Conservation (phyloP, 2,329 filamentous ascomycete genomes). For the Venturia nashicola region DNA sequence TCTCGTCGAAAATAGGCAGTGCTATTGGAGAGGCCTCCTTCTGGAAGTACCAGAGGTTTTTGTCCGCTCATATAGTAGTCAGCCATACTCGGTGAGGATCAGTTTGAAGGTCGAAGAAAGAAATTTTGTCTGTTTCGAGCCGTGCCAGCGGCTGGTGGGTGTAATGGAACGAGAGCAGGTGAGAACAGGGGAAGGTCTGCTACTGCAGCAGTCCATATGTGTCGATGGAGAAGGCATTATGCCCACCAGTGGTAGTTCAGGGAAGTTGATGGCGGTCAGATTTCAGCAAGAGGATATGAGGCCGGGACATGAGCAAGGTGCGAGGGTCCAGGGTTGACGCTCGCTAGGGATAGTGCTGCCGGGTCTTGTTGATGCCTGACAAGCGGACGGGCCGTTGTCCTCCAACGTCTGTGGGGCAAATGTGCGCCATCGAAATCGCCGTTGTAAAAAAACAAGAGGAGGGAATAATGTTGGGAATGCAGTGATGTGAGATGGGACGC, state of each 20-base stretch:
- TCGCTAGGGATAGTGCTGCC: neutral
- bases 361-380: neutral
- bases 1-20: neutral
- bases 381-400: neutral
- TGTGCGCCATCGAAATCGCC: neutral
- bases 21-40: neutral
- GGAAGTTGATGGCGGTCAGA: slow-evolving; percentile 2
- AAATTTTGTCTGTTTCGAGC: neutral
- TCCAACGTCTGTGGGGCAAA: neutral
- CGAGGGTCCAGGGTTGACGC: neutral
- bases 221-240: neutral
- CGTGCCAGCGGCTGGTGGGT: neutral
- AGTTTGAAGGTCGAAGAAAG: neutral
- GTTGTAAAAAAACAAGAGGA: neutral
- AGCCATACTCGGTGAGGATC: neutral
- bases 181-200: neutral
- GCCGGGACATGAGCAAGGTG: neutral
- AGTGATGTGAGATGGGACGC: neutral
- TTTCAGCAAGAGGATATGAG: neutral
- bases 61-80: neutral
- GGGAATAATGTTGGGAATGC: neutral
- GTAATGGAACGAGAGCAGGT: neutral
- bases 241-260: neutral
- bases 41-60: neutral
- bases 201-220: slow-evolving; percentile 1